Base-by-base conservation (phyloP, 106 monocot genomes). In the Iris macrosiphon region DNA sequence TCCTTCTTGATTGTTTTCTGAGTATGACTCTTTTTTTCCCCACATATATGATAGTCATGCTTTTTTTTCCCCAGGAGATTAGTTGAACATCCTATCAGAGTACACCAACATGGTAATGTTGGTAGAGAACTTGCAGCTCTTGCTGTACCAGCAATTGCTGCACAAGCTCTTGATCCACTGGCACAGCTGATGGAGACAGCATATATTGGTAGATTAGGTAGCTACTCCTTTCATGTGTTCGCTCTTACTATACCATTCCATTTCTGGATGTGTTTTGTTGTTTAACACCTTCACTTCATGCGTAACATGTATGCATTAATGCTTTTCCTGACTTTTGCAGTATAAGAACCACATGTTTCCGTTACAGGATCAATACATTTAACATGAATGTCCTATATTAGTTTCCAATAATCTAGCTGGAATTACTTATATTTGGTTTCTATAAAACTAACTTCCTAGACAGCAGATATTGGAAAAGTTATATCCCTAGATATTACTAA, bases 131-230 rank as follows among this genome's bases (percentile, higher is more conserved):
- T 98, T 55, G 40, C 86, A 34, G 32, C 72, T 78, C 83, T 98
- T 56, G 87, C 83, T 45, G 68, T 83, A 67, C 98, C 91, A 49
- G 98, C 98, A 54, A 66, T 91, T 64, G 18, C 79, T 68, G 90
- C 82, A 40, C 90, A 98, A 66, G 90, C 96, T 57, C 69, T 98
- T 59, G 96, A 98, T 67, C 96, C 90, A 21, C 34, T 98, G 45
- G 86, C 90, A 27, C 90, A 87, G 61, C 73, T 98, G 27, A 64
- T 91, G 67, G 96, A 98, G 68, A 98, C 96, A 58, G 91, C 83
- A 49, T 98, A 78, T 72, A 77, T 91, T 75, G 96, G 90, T 49
- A 68, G 82, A 77, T 64, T 91, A 80, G 96, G 96, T 98, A 84
- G 28, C n/a, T 38, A 14, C 55, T 12, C 13, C 26, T 12, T n/a